Evolutionary conservation across 2,329 filamentous ascomycete genomes (phyloP).

Genomic region (Penicillium freii): DNA sequence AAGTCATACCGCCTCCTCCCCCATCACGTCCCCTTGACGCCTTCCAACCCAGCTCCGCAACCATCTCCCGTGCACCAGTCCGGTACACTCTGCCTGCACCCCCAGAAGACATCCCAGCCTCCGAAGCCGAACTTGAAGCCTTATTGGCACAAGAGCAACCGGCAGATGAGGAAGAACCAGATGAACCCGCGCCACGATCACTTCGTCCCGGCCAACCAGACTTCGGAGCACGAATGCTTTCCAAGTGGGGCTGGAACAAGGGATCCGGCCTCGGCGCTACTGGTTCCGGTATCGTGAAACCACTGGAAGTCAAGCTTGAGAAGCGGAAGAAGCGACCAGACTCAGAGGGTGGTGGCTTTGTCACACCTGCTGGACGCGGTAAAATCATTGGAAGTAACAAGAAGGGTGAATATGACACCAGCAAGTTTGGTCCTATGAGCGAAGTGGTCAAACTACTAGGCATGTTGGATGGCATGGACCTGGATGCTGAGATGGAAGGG

Average conservation of each 20-base stretch:
- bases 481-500: conserved; percentile 71
- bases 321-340: conserved; percentile 78
- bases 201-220: conserved; percentile 74
- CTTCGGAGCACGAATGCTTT: conserved; percentile 84
- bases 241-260: conserved; percentile 90
- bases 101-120: conserved; percentile 52
- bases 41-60: conserved; percentile 48
- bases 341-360: conserved; percentile 75
- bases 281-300: conserved; percentile 78
- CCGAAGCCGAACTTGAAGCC: conserved; percentile 53
- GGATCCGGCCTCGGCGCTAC: conserved; percentile 83
- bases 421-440: conserved; percentile 70
- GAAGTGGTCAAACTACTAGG: conserved; percentile 77
- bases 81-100: conserved; percentile 62
- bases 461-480: conserved; percentile 83
- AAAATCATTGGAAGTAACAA: conserved; percentile 77
- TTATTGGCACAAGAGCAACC: conserved; percentile 42
- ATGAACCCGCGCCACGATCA: conserved; percentile 51
- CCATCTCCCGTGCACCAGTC: conserved; percentile 75
- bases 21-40: conserved; percentile 40
- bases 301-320: conserved; percentile 78
- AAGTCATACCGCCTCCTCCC: conserved; percentile 25
- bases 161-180: conserved; percentile 36
- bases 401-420: conserved; percentile 47
- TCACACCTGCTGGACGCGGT: conserved; percentile 65